These are phyloP conservation scores for Paraglomus brasilianum DNA, from an alignment of 192 early-diverging fungal genomes.

Conservation along the genomic window DNA sequence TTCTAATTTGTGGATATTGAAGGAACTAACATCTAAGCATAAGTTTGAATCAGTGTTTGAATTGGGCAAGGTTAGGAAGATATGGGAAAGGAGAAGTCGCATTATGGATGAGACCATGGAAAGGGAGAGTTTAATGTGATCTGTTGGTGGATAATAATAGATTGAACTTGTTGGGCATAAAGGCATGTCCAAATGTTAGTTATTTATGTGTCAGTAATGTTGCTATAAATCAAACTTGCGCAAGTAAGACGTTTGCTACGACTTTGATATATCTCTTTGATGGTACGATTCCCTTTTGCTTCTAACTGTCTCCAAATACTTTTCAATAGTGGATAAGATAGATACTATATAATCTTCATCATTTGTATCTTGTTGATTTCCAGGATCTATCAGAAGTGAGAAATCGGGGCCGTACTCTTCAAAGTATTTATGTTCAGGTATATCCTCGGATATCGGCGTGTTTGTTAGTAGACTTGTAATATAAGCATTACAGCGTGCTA, in stretches of 20 bases:
- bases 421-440: slow-evolving; percentile 42
- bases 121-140: too few species aligned
- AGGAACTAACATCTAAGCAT: slow-evolving; percentile 49
- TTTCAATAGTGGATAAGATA: neutral
- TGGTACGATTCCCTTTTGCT: too few species aligned
- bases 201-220: too few species aligned
- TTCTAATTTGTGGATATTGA: slow-evolving; percentile 72
- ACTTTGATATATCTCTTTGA: too few species aligned
- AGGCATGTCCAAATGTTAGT: too few species aligned
- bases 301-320: neutral
- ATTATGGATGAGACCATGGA: neutral
- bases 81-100: slow-evolving; percentile 36
- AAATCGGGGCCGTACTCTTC: slow-evolving; percentile 44
- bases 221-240: too few species aligned
- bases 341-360: slow-evolving; percentile 25
- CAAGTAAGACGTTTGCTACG: too few species aligned
- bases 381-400: slow-evolving; percentile 31
- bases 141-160: too few species aligned
- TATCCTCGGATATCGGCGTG: slow-evolving; percentile 34
- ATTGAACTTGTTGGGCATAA: too few species aligned
- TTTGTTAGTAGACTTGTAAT: slow-evolving; percentile 63
- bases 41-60: slow-evolving; percentile 52
- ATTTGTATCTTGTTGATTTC: slow-evolving; percentile 38
- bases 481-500: slow-evolving; percentile 76
- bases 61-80: slow-evolving; percentile 46